phyloP scores from a whole-genome alignment of 2,329 filamentous ascomycete species.

The Diaporthe humulicola region DNA sequence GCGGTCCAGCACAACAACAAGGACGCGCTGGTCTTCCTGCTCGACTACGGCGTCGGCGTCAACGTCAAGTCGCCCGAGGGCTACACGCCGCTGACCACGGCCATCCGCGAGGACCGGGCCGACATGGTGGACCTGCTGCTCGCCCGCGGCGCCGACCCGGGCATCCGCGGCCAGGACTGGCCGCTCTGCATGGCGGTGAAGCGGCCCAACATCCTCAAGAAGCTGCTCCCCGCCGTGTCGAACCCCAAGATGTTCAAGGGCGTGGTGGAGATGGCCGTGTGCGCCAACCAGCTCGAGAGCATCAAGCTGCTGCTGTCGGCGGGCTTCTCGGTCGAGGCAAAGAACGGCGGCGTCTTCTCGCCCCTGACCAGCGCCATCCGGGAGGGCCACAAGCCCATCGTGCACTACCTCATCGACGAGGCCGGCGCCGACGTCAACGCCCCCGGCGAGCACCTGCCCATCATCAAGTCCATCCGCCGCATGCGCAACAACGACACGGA shows the following conservation, averaged over 20 bases:
- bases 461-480: conserved; percentile 77
- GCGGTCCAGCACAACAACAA: conserved; percentile 73
- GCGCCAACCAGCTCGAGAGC: conserved; percentile 75
- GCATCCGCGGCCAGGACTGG: conserved; percentile 76
- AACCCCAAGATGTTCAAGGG: conserved; percentile 75
- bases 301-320: conserved; percentile 75
- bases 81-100: conserved; percentile 74
- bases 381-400: conserved; percentile 72
- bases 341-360: conserved; percentile 80
- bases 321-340: conserved; percentile 77
- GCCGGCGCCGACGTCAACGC: conserved; percentile 75
- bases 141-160: conserved; percentile 70
- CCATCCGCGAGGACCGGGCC: conserved; percentile 70
- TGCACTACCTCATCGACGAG: conserved; percentile 71
- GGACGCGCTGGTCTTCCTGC: conserved; percentile 70
- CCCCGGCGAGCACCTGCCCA: conserved; percentile 77
- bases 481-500: conserved; percentile 68
- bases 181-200: conserved; percentile 77
- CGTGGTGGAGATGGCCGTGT: conserved; percentile 76
- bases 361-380: conserved; percentile 77
- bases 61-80: conserved; percentile 71
- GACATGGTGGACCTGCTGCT: conserved; percentile 73
- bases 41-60: conserved; percentile 70
- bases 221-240: conserved; percentile 68
- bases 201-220: conserved; percentile 70